Evolutionary conservation across 805 yeast genomes (phyloP).

Genomic region (Scheffersomyces coipomensis): DNA sequence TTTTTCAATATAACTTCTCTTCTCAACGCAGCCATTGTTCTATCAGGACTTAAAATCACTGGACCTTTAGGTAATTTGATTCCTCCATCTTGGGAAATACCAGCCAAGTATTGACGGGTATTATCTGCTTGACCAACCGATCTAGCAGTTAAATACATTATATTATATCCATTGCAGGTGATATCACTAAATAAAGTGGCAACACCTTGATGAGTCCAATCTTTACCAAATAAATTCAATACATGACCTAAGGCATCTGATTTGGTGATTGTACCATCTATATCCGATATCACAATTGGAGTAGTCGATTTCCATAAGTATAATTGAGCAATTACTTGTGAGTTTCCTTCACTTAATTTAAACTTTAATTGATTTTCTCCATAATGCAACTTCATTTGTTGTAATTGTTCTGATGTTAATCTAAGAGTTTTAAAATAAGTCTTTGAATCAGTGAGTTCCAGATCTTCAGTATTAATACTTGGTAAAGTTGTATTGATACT

Average conservation of each 20-base stretch:
- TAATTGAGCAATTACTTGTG: constrained; percentile 69
- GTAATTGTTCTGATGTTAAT: constrained; percentile 86
- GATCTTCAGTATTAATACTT: background rate
- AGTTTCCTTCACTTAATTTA: constrained; percentile 79
- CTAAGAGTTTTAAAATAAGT: constrained; percentile 83
- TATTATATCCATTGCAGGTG: constrained; percentile 81
- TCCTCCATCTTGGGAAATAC: constrained; percentile 76
- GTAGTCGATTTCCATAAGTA: constrained; percentile 80
- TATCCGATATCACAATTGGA: constrained; percentile 94
- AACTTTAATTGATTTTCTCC: constrained; percentile 82
- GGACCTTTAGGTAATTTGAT: constrained; percentile 82
- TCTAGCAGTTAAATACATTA: constrained; percentile 90
- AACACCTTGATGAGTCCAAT: constrained; percentile 98
- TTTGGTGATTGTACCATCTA: constrained; percentile 96
- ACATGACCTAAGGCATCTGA: constrained; percentile 98
- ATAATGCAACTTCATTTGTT: constrained; percentile 63
- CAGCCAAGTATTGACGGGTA: constrained; percentile 78
- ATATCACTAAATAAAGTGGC: constrained; percentile 91
- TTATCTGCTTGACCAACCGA: constrained; percentile 94
- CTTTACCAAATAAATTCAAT: constrained; percentile 87
- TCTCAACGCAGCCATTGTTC: constrained; percentile 92
- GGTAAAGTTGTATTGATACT: background rate
- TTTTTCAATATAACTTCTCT: constrained; percentile 91
- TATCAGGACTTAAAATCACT: constrained; percentile 89
- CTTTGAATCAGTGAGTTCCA: constrained; percentile 13